These are phyloP conservation scores for Pneumocystis canis DNA, from an alignment of 1,139 yeast genomes.

Conservation along the genomic window DNA sequence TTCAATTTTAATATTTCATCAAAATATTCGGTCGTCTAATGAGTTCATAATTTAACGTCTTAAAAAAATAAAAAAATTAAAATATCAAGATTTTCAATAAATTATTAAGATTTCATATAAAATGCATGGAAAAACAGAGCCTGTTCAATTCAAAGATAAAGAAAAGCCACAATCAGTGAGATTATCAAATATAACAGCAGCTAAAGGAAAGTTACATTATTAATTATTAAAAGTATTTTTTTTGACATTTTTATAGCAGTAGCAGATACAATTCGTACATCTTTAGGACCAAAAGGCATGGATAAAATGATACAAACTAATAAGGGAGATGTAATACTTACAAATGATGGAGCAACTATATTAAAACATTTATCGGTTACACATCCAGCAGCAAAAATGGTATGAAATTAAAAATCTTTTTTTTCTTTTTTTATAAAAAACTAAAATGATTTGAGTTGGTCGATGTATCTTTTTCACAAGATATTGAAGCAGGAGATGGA, in stretches of 20 bases:
- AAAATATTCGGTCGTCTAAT: background rate
- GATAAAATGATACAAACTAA: constrained; percentile 96
- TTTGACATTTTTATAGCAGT: constrained; percentile 41
- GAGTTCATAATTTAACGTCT: background rate
- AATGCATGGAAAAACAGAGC: background rate
- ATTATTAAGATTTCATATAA: too few species aligned
- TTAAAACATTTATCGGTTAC: constrained; percentile 92
- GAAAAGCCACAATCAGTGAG: constrained; percentile 98
- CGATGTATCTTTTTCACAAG: constrained; percentile 94
- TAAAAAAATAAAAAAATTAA: background rate
- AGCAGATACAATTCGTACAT: constrained; percentile 93
- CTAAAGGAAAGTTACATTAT: constrained; percentile 32
- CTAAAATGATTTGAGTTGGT: constrained; percentile 36
- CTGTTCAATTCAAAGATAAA: constrained; percentile 71
- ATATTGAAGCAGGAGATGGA: constrained; percentile 97
- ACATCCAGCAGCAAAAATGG: constrained; percentile 96
- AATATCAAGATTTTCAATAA: background rate
- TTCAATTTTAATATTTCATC: background rate
- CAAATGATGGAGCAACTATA: constrained; percentile 96
- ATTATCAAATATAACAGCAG: constrained; percentile 82
- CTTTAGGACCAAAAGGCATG: constrained; percentile 98
- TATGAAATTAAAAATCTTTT: background rate
- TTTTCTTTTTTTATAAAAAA: background rate
- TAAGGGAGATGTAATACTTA: constrained; percentile 80
- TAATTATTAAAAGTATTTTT: background rate